These are phyloP conservation scores for Mortierella sp. DNA, from an alignment of 371 early-diverging fungal species.

Conservation along the genomic window DNA sequence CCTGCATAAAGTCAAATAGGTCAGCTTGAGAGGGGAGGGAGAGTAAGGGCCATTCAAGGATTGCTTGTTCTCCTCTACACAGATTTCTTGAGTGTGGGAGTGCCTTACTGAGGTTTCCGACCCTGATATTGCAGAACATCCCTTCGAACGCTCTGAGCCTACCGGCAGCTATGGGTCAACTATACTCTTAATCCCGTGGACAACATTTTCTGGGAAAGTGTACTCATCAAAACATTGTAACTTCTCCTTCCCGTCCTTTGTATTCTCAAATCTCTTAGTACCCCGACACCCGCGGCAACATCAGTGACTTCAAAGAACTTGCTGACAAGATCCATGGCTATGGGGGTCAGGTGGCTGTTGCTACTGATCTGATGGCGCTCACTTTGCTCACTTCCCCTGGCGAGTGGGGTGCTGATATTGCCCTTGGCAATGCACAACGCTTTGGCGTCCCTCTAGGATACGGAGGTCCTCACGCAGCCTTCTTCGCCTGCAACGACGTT, in stretches of 20 bases:
- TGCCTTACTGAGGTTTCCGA: no score
- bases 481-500: conserved; percentile 93
- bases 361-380: conserved; percentile 95
- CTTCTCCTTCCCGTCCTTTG: background rate
- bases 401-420: conserved; percentile 96
- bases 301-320: conserved; percentile 83
- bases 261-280: conserved; percentile 69
- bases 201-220: no score
- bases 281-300: conserved; percentile 89
- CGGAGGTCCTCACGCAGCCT: conserved; percentile 99
- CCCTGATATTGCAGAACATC: no score
- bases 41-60: no score
- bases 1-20: no score
- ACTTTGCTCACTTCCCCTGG: conserved; percentile 92
- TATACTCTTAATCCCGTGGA: no score
- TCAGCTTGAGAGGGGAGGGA: no score
- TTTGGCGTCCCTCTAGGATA: conserved; percentile 98
- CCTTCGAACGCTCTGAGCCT: no score
- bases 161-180: no score
- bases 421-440: conserved; percentile 94
- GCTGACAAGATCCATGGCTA: conserved; percentile 79
- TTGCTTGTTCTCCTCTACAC: no score
- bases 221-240: no score
- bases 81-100: no score
- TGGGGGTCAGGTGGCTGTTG: conserved; percentile 90